These are phyloP conservation scores for Tephrocybe sp. DNA, from an alignment of 768 basidiomycete species.

Conservation along the genomic window DNA sequence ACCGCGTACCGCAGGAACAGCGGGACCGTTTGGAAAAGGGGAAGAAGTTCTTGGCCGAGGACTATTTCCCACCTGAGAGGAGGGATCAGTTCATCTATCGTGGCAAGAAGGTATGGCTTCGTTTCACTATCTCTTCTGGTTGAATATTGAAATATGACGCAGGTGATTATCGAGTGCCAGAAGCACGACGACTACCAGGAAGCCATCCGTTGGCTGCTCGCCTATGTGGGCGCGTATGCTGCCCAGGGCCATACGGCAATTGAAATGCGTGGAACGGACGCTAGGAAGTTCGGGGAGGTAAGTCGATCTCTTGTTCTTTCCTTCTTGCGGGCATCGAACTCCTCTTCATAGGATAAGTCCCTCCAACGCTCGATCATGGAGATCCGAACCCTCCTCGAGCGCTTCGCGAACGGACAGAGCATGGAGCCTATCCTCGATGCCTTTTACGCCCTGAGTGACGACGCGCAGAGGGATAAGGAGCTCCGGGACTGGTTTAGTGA, in stretches of 20 bases:
- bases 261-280: conserved; percentile 20
- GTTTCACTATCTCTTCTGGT: neutral
- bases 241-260: conserved; percentile 40
- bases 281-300: conserved; percentile 25
- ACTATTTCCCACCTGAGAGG: conserved; percentile 88
- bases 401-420: conserved; percentile 78
- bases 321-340: neutral
- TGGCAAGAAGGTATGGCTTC: conserved; percentile 71
- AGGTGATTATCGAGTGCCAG: conserved; percentile 90
- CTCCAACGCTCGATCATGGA: conserved; percentile 59
- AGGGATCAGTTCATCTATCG: conserved; percentile 93
- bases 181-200: conserved; percentile 90
- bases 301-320: conserved; percentile 8
- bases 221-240: conserved; percentile 62
- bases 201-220: conserved; percentile 72
- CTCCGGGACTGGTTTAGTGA: conserved; percentile 72
- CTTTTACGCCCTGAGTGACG: conserved; percentile 68
- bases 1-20: conserved; percentile 69
- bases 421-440: conserved; percentile 72
- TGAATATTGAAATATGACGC: neutral
- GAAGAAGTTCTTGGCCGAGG: conserved; percentile 71
- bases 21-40: conserved; percentile 59
- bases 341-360: conserved; percentile 44
- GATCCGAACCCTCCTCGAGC: conserved; percentile 82
- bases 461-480: conserved; percentile 72